Conservation (phyloP, 2,329 filamentous ascomycete genomes). For the Cladophialophora chaetospira region DNA sequence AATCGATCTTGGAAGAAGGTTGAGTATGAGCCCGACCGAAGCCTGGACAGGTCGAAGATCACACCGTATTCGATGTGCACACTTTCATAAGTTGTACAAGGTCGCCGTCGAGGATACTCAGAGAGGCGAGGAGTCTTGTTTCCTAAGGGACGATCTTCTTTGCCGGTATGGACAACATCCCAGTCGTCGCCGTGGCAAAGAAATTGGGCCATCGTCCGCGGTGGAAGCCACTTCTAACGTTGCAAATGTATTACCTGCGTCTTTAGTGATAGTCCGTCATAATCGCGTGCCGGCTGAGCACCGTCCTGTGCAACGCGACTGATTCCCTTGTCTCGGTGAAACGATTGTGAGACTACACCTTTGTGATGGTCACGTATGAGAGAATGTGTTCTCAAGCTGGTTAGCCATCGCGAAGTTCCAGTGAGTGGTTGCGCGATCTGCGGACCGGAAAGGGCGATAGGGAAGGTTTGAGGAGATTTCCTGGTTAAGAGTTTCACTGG, state of each 20-base stretch:
- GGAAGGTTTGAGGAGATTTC: slow-evolving; percentile 26
- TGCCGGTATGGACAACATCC: no score
- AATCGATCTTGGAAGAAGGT: no score
- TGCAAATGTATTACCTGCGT: slow-evolving; percentile 6
- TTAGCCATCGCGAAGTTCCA: slow-evolving; percentile 23
- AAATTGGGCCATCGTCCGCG: no score
- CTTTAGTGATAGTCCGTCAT: slow-evolving; percentile 19
- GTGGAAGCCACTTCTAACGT: slow-evolving; percentile 8
- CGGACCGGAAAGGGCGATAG: slow-evolving; percentile 23
- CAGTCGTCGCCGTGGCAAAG: no score
- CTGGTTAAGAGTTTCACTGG: slow-evolving; percentile 27
- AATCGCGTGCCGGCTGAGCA: slow-evolving; percentile 15
- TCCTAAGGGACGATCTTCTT: no score
- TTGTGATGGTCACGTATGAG: slow-evolving; percentile 30
- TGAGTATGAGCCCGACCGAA: no score
- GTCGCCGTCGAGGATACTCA: no score
- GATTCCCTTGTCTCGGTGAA: slow-evolving; percentile 18
- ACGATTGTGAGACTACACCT: slow-evolving; percentile 26
- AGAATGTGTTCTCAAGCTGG: slow-evolving; percentile 28
- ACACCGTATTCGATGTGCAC: no score
- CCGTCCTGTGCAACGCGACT: slow-evolving; percentile 13
- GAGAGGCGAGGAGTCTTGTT: no score
- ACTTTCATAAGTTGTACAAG: no score
- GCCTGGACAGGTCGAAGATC: no score
- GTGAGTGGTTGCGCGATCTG: slow-evolving; percentile 8